These are phyloP conservation scores for Fusarium chlamydosporum DNA, from an alignment of 2,329 filamentous ascomycete genomes.

Conservation along the genomic window DNA sequence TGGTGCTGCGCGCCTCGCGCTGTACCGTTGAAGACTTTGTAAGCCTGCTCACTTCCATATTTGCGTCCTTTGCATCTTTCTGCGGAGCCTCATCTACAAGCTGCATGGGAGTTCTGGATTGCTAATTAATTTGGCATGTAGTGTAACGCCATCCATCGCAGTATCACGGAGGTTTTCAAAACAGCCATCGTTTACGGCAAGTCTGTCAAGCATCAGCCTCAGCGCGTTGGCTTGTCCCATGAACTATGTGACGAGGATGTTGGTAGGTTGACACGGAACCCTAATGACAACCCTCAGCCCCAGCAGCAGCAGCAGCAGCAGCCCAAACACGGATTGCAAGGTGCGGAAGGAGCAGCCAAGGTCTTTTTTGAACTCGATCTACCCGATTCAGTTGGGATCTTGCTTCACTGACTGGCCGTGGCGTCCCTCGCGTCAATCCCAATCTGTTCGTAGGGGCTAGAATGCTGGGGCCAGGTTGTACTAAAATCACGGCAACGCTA, in stretches of 20 bases:
- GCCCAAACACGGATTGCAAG: constrained; percentile 27
- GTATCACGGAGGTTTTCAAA: constrained; percentile 95
- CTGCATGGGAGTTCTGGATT: constrained; percentile 29
- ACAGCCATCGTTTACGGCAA: constrained; percentile 96
- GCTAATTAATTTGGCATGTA: constrained; percentile 62
- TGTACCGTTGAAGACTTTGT: constrained; percentile 98
- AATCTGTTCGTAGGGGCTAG: constrained; percentile 32
- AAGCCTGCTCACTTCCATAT: constrained; percentile 60
- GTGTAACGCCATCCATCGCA: constrained; percentile 98
- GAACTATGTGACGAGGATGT: constrained; percentile 98
- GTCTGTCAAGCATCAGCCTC: constrained; percentile 98
- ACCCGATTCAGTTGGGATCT: constrained; percentile 45
- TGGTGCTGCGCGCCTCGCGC: constrained; percentile 84
- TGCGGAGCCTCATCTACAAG: constrained; percentile 27
- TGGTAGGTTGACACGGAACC: constrained; percentile 69
- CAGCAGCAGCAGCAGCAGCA: constrained; percentile 17
- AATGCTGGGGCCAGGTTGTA: constrained; percentile 28
- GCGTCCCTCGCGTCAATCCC: constrained; percentile 30
- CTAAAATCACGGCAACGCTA: constrained; percentile 45
- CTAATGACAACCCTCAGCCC: constrained; percentile 29
- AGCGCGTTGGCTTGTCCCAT: constrained; percentile 91
- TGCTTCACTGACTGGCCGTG: constrained; percentile 36
- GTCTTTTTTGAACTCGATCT: constrained; percentile 38
- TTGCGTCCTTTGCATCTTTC: constrained; percentile 14
- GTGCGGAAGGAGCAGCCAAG: constrained; percentile 24